Evolutionary conservation across 345 rosid species (phyloP), one percentile per base, ranked within the genome.

Genomic region (Gossypium mustelinum): DNA sequence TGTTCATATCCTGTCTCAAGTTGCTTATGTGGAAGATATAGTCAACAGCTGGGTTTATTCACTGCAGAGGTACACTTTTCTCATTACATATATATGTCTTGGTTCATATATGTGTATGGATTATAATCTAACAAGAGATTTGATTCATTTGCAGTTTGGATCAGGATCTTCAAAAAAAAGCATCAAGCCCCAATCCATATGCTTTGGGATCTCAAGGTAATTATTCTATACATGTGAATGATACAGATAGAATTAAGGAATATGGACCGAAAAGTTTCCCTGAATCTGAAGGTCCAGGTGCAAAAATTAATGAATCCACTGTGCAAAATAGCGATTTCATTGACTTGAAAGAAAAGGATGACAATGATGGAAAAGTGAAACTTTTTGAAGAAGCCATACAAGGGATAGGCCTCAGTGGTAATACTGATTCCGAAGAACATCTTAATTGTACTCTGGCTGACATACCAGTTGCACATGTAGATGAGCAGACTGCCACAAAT

Each of bases 1-100:
- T 81, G 73, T 87, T 65, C 90, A 90, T 70, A 84, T 95, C 68
- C 81, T 95, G 58, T 95, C 98, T 20, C 97, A 93, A 87, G 97
- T 93, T 78, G 97, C 99, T 47, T 91, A 87, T 82, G 78, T 95
- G 76, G 99, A 93, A 73, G 99, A 95, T 84, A 75, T 93, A 84
- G 96, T 95, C 57, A 91, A 88, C 76, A 85, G 87, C 85, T 95
- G 98, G 99, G 96, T 83, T 17, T 86, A 87, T 87, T 81, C 92
- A 29, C 82, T 95, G 83, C 92, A 87, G 75, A 89, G 99, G 98
- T 95, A 90, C 56, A 65, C 17, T 59, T 63, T 54, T 34, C 11
- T 80, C 62, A 22, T 58, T 29, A 13, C 61, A 80, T 68, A 2
- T 60, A 72, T 60, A 70, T 67, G 41, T 56, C 41, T 72, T 20